Evolutionary conservation across 169 alveolate genomes (phyloP).

Genomic region (Cystoisospora suis): DNA sequence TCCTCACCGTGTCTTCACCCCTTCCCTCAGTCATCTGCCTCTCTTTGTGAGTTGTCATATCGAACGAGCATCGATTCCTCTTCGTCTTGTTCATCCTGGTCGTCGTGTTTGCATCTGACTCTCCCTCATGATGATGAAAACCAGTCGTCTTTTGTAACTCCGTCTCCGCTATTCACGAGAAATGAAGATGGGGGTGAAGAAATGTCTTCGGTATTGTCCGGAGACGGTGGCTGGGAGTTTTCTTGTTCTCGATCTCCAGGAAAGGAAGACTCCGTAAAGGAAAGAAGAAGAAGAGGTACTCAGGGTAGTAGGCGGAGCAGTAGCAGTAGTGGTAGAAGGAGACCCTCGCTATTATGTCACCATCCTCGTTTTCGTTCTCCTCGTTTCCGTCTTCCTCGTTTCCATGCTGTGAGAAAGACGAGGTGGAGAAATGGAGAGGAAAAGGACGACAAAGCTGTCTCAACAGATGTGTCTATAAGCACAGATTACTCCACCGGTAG

Average conservation of each 20-base stretch:
- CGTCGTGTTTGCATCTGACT: no score
- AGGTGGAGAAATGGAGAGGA: neutral
- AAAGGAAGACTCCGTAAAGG: neutral
- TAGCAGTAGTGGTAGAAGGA: neutral
- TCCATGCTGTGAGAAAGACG: no score
- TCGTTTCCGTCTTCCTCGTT: no score
- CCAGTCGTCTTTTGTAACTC: no score
- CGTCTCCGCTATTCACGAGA: no score
- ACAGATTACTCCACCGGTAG: no score
- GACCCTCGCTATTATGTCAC: no score
- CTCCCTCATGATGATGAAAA: no score
- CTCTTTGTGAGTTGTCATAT: neutral
- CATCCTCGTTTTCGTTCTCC: no score
- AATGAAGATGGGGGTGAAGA: no score
- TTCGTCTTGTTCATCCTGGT: neutral
- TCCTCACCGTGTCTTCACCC: neutral
- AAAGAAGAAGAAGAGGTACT: neutral
- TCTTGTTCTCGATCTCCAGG: neutral
- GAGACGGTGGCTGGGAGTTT: neutral
- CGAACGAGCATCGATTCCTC: neutral
- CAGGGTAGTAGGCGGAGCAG: neutral
- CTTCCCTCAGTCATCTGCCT: neutral
- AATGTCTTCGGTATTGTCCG: neutral
- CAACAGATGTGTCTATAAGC: no score
- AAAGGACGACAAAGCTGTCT: no score